Conservation (phyloP, 768 basidiomycete genomes). For the Sporobolomyces roseus region DNA sequence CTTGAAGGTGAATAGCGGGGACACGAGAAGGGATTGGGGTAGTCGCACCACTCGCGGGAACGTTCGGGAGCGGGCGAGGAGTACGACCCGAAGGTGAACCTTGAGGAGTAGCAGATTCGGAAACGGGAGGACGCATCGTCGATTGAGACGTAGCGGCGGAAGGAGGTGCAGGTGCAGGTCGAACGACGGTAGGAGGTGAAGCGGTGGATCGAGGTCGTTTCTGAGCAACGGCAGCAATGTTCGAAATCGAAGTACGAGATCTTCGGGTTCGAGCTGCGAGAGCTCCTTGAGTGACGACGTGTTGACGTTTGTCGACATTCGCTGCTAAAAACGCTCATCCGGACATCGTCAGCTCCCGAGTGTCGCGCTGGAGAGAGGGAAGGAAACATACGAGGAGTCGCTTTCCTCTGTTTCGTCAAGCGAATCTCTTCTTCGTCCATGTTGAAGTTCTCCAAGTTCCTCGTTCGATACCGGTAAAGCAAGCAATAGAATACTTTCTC, state of each 20-base stretch:
- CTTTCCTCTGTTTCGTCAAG: conserved; percentile 13
- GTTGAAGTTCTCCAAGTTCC: conserved; percentile 66
- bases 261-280: conserved; percentile 35
- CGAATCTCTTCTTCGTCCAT: conserved; percentile 54
- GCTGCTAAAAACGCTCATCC: neutral
- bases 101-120: conserved; percentile 7
- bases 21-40: conserved; percentile 14
- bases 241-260: conserved; percentile 41
- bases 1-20: conserved; percentile 46
- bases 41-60: neutral
- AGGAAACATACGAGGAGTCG: conserved; percentile 3
- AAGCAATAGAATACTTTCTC: conserved; percentile 94
- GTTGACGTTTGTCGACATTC: conserved; percentile 31
- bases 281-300: conserved; percentile 37
- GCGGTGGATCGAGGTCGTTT: conserved; percentile 27
- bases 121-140: neutral
- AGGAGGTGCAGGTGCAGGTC: conserved; percentile 21
- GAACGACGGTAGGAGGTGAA: conserved; percentile 14
- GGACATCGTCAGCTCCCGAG: too few relatives aligned
- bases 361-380: too few relatives aligned
- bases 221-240: conserved; percentile 39
- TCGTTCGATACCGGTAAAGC: conserved; percentile 74
- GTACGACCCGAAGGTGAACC: conserved; percentile 19
- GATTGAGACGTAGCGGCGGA: neutral
- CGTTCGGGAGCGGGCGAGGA: conserved; percentile 17